These are phyloP conservation scores for Phytopythium cucurbitacearum DNA, from an alignment of 352 stramenopile species.

Conservation along the genomic window DNA sequence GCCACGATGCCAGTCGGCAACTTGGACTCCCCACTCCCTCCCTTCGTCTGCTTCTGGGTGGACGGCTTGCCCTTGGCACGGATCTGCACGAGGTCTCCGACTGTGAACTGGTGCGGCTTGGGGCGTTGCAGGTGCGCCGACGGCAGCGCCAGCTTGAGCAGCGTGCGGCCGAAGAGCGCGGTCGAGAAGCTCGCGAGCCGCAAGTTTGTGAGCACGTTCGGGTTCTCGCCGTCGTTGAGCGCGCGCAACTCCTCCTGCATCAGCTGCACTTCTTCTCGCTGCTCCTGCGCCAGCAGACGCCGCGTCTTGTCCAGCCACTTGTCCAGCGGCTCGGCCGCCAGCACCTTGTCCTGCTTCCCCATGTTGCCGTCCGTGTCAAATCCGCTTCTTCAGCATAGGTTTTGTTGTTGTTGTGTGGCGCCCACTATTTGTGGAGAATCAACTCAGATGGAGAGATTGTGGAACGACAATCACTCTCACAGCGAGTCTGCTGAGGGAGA, in stretches of 20 bases:
- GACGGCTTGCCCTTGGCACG: slow-evolving; percentile 19
- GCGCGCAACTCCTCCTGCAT: slow-evolving; percentile 50
- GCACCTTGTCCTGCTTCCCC: slow-evolving; percentile 1
- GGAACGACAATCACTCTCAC: too few species aligned
- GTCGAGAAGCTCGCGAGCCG: slow-evolving; percentile 34
- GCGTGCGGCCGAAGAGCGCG: slow-evolving; percentile 62
- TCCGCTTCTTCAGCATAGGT: too few species aligned
- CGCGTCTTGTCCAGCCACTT: slow-evolving; percentile 47
- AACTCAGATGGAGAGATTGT: too few species aligned
- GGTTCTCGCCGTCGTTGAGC: slow-evolving; percentile 54
- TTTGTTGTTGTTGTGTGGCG: too few species aligned
- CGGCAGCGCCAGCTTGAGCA: slow-evolving; percentile 55
- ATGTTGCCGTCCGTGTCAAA: not conserved
- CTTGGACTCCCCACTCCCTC: slow-evolving; percentile 9
- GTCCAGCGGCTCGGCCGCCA: slow-evolving; percentile 33
- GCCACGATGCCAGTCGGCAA: slow-evolving; percentile 60
- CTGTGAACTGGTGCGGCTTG: slow-evolving; percentile 79
- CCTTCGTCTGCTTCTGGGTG: not conserved
- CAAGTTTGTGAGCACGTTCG: slow-evolving; percentile 60
- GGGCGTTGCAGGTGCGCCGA: slow-evolving; percentile 27
- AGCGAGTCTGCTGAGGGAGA: not conserved
- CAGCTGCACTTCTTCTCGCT: slow-evolving; percentile 55
- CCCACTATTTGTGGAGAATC: too few species aligned
- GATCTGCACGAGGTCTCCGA: slow-evolving; percentile 82
- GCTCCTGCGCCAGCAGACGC: slow-evolving; percentile 47